phyloP scores from a whole-genome alignment of 768 basidiomycete species.

The Fomitopsis pulvina region DNA sequence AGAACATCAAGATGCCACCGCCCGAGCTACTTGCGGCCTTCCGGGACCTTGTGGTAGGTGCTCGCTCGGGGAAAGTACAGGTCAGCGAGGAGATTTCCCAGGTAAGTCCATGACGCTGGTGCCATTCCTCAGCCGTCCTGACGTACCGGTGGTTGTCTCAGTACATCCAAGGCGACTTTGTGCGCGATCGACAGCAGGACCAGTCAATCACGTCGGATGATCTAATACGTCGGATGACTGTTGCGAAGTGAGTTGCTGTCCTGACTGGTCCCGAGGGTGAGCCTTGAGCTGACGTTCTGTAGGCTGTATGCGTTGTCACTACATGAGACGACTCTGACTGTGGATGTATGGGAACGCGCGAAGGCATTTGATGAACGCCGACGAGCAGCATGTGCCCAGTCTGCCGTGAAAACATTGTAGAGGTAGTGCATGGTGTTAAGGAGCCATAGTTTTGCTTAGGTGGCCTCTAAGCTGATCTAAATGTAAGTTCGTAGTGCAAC shows the following conservation, averaged over 20 bases:
- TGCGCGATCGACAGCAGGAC: slow-evolving; percentile 33
- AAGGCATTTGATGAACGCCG: slow-evolving; percentile 53
- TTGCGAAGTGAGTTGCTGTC: slow-evolving; percentile 50
- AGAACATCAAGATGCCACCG: slow-evolving; percentile 39
- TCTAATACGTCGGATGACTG: too few relatives aligned
- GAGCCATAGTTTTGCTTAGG: too few relatives aligned
- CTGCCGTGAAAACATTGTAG: neutral
- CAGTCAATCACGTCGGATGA: slow-evolving; percentile 46
- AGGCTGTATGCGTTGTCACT: slow-evolving; percentile 61
- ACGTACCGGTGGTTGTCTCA: too few relatives aligned
- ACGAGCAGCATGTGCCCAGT: slow-evolving; percentile 18
- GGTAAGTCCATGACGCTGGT: slow-evolving; percentile 39
- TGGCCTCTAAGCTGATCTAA: too few relatives aligned
- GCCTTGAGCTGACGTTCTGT: slow-evolving; percentile 7
- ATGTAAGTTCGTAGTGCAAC: too few relatives aligned
- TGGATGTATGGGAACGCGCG: slow-evolving; percentile 55
- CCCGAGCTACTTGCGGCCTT: slow-evolving; percentile 45
- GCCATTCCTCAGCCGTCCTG: too few relatives aligned
- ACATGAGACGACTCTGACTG: slow-evolving; percentile 48
- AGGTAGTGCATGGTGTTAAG: too few relatives aligned
- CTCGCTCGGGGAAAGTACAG: slow-evolving; percentile 48
- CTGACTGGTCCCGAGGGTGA: neutral
- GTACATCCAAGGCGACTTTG: slow-evolving; percentile 78
- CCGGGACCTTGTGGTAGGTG: slow-evolving; percentile 53
- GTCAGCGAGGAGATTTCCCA: slow-evolving; percentile 52